Conservation (phyloP, 148 eudicot species). For the Rhododendron mucronatum region DNA sequence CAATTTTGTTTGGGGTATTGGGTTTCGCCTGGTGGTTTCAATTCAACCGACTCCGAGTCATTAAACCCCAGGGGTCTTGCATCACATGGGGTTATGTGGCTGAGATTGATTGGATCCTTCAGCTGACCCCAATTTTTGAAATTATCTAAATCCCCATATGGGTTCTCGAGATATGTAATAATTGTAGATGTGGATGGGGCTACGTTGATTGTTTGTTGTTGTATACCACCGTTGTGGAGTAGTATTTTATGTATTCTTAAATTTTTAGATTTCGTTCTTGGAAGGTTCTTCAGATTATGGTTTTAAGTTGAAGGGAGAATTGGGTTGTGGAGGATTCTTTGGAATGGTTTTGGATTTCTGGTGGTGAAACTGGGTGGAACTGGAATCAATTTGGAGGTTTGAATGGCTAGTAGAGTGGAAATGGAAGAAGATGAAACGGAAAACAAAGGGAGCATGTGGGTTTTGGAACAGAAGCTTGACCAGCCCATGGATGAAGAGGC, state of each 20-base stretch:
- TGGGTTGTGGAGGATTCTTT: background rate
- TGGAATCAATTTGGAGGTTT: background rate
- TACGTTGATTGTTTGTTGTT: background rate
- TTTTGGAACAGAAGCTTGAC: conserved; percentile 84
- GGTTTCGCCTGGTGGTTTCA: background rate
- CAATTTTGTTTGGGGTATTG: background rate
- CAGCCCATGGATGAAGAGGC: conserved; percentile 97
- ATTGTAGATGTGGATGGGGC: background rate
- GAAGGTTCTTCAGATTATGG: background rate
- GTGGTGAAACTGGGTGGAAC: background rate
- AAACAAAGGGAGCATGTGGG: conserved; percentile 82
- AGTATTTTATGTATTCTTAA: background rate
- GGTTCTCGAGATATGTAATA: background rate
- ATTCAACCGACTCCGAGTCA: conserved; percentile 4
- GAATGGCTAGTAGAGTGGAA: conserved; percentile 40
- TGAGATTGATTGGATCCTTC: conserved; percentile 2
- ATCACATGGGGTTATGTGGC: conserved; percentile 8
- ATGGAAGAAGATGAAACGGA: conserved; percentile 36
- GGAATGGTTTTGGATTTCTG: background rate
- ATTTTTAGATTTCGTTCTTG: background rate
- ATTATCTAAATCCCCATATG: background rate
- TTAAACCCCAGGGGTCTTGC: background rate
- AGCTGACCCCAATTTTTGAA: conserved; percentile 11
- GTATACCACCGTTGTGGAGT: background rate
- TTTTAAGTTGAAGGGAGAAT: background rate